A percentile compares a stretch with the other conserved stretches of the same genome.
Evolutionary conservation across 345 rosid genomes (phyloP).

Genomic region (Citrus maxima): DNA sequence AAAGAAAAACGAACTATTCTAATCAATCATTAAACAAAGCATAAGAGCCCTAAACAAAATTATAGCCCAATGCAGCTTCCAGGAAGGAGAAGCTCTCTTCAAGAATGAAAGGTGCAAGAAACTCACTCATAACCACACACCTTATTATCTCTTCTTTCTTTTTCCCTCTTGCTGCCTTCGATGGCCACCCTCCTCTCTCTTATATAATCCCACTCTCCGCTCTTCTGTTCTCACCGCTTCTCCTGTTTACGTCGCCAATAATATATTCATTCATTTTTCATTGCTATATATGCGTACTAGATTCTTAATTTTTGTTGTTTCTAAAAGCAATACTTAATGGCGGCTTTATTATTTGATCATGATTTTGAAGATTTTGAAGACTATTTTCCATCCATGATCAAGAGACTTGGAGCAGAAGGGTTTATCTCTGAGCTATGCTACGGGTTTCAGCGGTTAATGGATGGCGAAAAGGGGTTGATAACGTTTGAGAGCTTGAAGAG

Average conservation of each 20-base stretch:
- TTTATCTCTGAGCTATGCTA: slow-evolving; percentile 52
- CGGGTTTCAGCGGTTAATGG: slow-evolving; percentile 60
- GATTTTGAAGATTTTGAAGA: slow-evolving; percentile 45
- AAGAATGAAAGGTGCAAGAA: slow-evolving; percentile 26
- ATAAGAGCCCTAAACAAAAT: background rate
- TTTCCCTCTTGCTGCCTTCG: slow-evolving; percentile 9
- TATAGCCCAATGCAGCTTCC: background rate
- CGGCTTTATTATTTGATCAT: slow-evolving; percentile 8
- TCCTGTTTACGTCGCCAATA: background rate
- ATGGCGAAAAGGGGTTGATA: slow-evolving; percentile 54
- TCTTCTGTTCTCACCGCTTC: background rate
- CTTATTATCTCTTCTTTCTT: background rate
- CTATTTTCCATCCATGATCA: slow-evolving; percentile 57
- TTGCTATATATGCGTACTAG: too few species aligned
- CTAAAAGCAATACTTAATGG: slow-evolving; percentile 5
- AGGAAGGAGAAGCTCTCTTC: slow-evolving; percentile 37
- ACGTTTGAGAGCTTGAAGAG: slow-evolving; percentile 70
- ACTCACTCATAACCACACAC: slow-evolving; percentile 14
- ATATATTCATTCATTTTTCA: background rate
- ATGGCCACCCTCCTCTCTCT: slow-evolving; percentile 25
- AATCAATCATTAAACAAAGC: background rate
- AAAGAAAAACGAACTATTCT: background rate
- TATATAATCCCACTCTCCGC: slow-evolving; percentile 22
- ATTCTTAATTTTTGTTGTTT: too few species aligned
- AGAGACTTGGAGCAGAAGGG: slow-evolving; percentile 47